These are phyloP conservation scores for Tylopilus plumbeoviolaceoides DNA, from an alignment of 768 basidiomycete genomes.

Conservation along the genomic window DNA sequence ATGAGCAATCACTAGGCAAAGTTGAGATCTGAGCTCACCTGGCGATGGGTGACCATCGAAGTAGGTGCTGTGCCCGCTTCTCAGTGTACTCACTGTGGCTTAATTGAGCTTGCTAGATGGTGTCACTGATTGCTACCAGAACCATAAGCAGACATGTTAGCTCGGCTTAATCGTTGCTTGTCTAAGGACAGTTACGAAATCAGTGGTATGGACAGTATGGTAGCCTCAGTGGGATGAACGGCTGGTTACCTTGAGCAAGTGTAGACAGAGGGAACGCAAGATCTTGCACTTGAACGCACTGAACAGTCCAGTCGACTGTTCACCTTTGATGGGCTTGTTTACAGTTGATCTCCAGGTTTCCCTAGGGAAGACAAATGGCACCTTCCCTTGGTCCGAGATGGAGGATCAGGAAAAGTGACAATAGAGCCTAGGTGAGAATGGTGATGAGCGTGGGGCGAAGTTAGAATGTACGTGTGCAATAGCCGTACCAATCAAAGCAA, in stretches of 20 bases:
- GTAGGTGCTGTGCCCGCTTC: slow-evolving; percentile 48
- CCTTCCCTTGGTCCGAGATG: slow-evolving; percentile 89
- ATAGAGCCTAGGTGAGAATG: slow-evolving; percentile 54
- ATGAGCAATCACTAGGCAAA: slow-evolving; percentile 86
- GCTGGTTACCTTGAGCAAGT: slow-evolving; percentile 49
- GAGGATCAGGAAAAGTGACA: slow-evolving; percentile 83
- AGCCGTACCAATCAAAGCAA: slow-evolving; percentile 65
- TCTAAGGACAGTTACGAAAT: slow-evolving; percentile 39
- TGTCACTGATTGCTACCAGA: slow-evolving; percentile 56
- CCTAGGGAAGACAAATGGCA: slow-evolving; percentile 78
- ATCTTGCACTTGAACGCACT: slow-evolving; percentile 45
- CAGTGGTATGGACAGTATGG: slow-evolving; percentile 44
- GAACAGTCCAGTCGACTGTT: slow-evolving; percentile 33
- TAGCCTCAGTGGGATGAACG: slow-evolving; percentile 27
- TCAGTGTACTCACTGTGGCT: slow-evolving; percentile 43
- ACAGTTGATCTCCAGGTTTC: slow-evolving; percentile 47
- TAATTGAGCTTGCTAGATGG: slow-evolving; percentile 48
- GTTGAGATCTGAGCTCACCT: slow-evolving; percentile 56
- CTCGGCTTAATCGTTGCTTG: slow-evolving; percentile 49
- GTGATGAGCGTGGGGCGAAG: neutral
- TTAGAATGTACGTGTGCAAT: neutral
- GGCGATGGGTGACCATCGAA: slow-evolving; percentile 41
- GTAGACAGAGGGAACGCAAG: slow-evolving; percentile 53
- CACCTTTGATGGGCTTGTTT: slow-evolving; percentile 43
- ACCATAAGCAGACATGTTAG: slow-evolving; percentile 78